Base-by-base conservation (phyloP, 305 asterid species). In the Andrographis paniculata region DNA sequence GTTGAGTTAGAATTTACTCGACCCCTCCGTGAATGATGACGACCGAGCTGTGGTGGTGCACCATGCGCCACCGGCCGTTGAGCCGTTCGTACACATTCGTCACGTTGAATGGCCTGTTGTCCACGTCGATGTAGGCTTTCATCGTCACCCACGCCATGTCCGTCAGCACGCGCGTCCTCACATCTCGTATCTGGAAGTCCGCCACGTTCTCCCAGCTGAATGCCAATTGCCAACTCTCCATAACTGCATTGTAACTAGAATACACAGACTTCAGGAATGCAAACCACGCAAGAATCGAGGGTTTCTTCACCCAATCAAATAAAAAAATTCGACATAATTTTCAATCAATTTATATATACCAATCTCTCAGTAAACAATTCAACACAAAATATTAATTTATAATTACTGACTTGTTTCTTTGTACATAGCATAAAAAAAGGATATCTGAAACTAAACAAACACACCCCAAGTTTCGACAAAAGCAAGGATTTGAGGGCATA, bases 71-170 rank as follows among this genome's bases (percentile, higher is more conserved):
- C 60, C 93, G 76, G 52, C 94, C 97, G 5, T 62, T 69, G 47
- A 79, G 94, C 59, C 75, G 62, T 70, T 92, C 99, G 30, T 55
- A 92, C 27, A 84, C 23, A 42, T 84, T 92, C 14, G 97, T 77
- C 64, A 92, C 63, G 5, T 61, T 56, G 58, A 74, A 80, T 14
- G 86, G 69, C n/a, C 74, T 70, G 13, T 63, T 45, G 13, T 68
- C 89, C 42, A 79, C 58, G 64, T 76, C 79, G 19, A 87, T 64
- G 42, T 62, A 75, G 28, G 86, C 95, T 67, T 77, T 87, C 99
- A 84, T 84, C 50, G 97, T 81, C 4, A 92, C 97, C 99, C 99
- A 92, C 27, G 99, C 97, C 65, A 74, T 63, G 46, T 70, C 91
- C 22, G 86, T 52, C 45, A 66, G 64, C 17, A 87, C 95, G 22